Conservation (phyloP, 225 moss, liverwort and hornwort species). For the Sphagnum contortum region DNA sequence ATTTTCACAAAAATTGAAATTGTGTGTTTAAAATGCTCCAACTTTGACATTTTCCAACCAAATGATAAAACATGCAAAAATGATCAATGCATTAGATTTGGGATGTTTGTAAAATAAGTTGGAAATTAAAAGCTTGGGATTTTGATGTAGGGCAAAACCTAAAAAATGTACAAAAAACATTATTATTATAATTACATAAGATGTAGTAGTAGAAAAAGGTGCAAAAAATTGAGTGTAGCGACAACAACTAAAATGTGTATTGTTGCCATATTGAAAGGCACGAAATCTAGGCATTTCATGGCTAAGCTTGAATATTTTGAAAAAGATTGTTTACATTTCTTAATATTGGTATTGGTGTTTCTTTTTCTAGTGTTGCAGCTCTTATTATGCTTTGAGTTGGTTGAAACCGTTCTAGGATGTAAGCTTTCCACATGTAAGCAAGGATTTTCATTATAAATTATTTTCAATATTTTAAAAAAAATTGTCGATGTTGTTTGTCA, state of each 20-base stretch:
- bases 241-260: no score
- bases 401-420: no score
- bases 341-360: constrained; percentile 43
- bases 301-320: constrained; percentile 13
- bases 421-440: no score
- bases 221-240: constrained; percentile 15
- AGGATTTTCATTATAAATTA: no score
- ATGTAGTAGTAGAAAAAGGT: neutral
- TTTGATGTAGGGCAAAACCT: constrained; percentile 14
- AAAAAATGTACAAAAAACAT: constrained; percentile 7
- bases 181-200: neutral
- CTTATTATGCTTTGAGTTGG: constrained; percentile 24
- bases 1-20: no score
- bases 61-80: neutral
- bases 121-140: neutral
- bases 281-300: constrained; percentile 7
- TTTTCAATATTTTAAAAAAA: no score
- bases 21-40: no score
- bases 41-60: neutral
- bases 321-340: constrained; percentile 32
- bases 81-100: neutral
- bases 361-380: constrained; percentile 53
- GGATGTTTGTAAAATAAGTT: neutral
- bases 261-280: constrained; percentile 16
- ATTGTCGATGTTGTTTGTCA: no score